Evolutionary conservation across 140 eudicot genomes (phyloP).

Genomic region (Oenanthe javanica): DNA sequence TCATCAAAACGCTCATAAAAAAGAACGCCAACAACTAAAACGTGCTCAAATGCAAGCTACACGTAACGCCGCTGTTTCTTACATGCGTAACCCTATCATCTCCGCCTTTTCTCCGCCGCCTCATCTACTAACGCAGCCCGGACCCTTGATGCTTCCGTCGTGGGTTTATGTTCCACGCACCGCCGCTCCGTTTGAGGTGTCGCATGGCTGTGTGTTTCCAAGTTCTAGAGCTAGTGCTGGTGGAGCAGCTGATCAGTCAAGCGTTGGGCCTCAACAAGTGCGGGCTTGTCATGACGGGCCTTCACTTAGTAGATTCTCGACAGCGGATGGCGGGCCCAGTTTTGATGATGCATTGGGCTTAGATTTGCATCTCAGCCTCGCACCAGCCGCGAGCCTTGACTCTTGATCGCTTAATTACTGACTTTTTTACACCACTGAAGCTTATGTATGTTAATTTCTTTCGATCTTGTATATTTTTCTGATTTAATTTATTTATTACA

Average conservation of each 20-base stretch:
- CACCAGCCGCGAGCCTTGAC: constrained; percentile 29
- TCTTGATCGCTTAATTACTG: too few relatives aligned
- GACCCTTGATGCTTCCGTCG: constrained; percentile 45
- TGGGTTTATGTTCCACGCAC: constrained; percentile 80
- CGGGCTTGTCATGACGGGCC: constrained; percentile 29
- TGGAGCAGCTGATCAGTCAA: constrained; percentile 19
- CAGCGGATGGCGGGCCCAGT: constrained; percentile 54
- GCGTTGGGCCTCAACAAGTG: constrained; percentile 29
- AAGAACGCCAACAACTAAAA: constrained; percentile 67
- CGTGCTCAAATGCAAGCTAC: constrained; percentile 67
- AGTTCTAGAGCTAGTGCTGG: constrained; percentile 41
- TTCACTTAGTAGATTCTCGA: constrained; percentile 35
- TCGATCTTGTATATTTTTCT: not conserved
- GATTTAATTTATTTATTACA: not conserved
- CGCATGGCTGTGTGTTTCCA: constrained; percentile 70
- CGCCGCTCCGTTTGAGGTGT: constrained; percentile 54
- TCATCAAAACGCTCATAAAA: constrained; percentile 86
- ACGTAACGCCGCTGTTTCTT: constrained; percentile 64
- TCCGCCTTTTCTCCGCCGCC: constrained; percentile 77
- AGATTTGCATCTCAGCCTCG: constrained; percentile 72
- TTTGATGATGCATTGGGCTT: constrained; percentile 58
- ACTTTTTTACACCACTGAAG: not conserved
- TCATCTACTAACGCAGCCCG: constrained; percentile 48
- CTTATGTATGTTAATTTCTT: not conserved
- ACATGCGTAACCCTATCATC: constrained; percentile 44